Conservation (phyloP, 2,329 filamentous ascomycete species). For the Hymenoscyphus fructigenus region DNA sequence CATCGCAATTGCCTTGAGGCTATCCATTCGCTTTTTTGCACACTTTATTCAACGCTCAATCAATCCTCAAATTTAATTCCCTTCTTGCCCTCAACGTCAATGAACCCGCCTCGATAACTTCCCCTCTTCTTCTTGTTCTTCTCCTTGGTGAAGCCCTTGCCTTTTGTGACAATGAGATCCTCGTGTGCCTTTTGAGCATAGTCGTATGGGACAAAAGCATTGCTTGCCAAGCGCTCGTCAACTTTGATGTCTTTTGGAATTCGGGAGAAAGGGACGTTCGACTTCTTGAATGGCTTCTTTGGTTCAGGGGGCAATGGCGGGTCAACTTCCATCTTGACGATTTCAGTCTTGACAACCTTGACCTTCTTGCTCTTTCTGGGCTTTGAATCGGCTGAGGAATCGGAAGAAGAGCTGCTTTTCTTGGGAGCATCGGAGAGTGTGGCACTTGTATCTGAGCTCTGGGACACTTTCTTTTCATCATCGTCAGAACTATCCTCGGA, state of each 20-base stretch:
- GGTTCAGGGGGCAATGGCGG: conserved; percentile 37
- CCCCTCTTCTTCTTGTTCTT: conserved; percentile 99
- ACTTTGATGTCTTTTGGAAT: conserved; percentile 69
- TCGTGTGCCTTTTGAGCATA: conserved; percentile 88
- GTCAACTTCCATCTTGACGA: conserved; percentile 36
- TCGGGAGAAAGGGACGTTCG: conserved; percentile 72
- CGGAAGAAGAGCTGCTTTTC: conserved; percentile 26
- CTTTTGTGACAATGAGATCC: conserved; percentile 85
- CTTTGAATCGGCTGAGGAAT: conserved; percentile 24
- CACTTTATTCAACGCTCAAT: conserved; percentile 22
- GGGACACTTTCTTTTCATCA: conserved; percentile 42
- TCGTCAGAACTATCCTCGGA: conserved; percentile 43
- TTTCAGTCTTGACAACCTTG: conserved; percentile 11
- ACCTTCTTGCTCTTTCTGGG: conserved; percentile 11
- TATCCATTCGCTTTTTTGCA: conserved; percentile 6
- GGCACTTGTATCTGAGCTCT: conserved; percentile 35
- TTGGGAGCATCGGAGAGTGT: conserved; percentile 35
- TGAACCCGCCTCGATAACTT: conserved; percentile 82
- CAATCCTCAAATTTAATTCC: conserved; percentile 95
- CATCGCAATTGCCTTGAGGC: conserved; percentile 7
- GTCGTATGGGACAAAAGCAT: conserved; percentile 78
- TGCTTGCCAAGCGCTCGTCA: conserved; percentile 70
- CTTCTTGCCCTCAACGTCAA: conserved; percentile 79
- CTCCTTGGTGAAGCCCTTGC: conserved; percentile 98
- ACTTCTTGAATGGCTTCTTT: conserved; percentile 44